Base-by-base conservation (phyloP, 2,329 filamentous ascomycete species). In the Fusarium mangiferae region DNA sequence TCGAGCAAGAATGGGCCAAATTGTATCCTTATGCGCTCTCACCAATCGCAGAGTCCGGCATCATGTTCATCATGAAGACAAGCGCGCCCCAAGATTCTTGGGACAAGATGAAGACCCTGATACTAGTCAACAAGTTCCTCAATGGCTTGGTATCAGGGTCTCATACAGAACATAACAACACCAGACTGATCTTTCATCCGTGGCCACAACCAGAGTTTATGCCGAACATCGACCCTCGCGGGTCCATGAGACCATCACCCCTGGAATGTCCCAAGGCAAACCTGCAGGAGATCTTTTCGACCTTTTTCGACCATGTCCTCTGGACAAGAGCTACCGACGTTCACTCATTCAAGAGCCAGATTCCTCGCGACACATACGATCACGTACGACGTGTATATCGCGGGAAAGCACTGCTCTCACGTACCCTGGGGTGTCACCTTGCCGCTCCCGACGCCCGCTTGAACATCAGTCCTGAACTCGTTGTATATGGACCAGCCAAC, bases 121-220 rank as follows among this genome's bases (percentile, higher is more conserved):
- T 63, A 30, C 18, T 63, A n/a, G 54, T 22, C 30, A 63, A 63
- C 20, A 63, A 60, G 35, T 63, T 60, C 22, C 54, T 63, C 6
- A 60, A 60, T 20, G 61, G 61, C 15, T 22, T 63, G 18, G 33
- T 63, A n/a, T 13, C 17, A 28, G 54, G 54, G 17, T 30, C 46
- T 11, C 18, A 30, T 17, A 26, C 30, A 14, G 8, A 17, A 13
- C 11, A 17, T 0, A 41, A 60, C n/a, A 12, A 48, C 14, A 45
- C 56, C 2, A 39, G 7, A 28, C 35, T 63, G 11, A 3, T 48
- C 6, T 60, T 56, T 42, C 44, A 46, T 26, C 28, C 61, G 14
- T 33, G 44, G 42, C 42, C 35, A 3, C 38, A n/a, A 8, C 35
- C 42, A 7, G 20, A 22, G 5, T 46, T 41, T 5, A 63, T 60